A percentile compares a stretch with the other conserved stretches of the same genome.
phyloP scores from a whole-genome alignment of 129 eudicot genomes.

The Tagetes erecta region DNA sequence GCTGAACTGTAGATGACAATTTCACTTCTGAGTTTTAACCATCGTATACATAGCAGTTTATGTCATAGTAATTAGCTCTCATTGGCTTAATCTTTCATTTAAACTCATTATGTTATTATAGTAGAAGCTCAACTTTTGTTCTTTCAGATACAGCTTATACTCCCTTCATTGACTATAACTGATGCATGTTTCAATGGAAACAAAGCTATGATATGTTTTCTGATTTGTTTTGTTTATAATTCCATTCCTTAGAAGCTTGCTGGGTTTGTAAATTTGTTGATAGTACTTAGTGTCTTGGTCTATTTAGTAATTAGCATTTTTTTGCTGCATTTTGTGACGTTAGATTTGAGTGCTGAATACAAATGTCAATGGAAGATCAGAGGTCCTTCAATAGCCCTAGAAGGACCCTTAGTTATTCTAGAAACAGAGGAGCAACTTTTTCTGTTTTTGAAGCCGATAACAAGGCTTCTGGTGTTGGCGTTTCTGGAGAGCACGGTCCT shows the following conservation, averaged over 20 bases:
- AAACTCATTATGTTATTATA: too few species aligned
- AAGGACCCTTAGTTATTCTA: conserved; percentile 71
- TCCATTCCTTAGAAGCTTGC: not conserved
- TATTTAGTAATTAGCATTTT: not conserved
- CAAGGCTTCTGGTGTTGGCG: conserved; percentile 52
- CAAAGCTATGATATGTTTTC: not conserved
- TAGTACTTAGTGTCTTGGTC: not conserved
- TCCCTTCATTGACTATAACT: too few species aligned
- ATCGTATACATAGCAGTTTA: not conserved
- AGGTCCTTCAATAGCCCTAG: conserved; percentile 76
- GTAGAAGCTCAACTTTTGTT: not conserved
- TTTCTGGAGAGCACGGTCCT: conserved; percentile 80
- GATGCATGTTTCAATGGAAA: not conserved
- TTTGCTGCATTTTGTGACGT: not conserved
- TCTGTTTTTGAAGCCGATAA: conserved; percentile 59
- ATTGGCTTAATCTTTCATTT: not conserved
- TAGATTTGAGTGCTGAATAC: conserved; percentile 15
- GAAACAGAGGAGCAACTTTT: conserved; percentile 54
- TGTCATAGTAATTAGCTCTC: not conserved
- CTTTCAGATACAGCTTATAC: not conserved
- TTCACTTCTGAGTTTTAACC: not conserved
- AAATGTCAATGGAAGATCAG: conserved; percentile 51
- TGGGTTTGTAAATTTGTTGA: not conserved
- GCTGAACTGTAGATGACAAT: not conserved
- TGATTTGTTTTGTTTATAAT: not conserved